These are phyloP conservation scores for Bimuria novae-zelandiae DNA, from an alignment of 2,329 filamentous ascomycete species.

Conservation along the genomic window DNA sequence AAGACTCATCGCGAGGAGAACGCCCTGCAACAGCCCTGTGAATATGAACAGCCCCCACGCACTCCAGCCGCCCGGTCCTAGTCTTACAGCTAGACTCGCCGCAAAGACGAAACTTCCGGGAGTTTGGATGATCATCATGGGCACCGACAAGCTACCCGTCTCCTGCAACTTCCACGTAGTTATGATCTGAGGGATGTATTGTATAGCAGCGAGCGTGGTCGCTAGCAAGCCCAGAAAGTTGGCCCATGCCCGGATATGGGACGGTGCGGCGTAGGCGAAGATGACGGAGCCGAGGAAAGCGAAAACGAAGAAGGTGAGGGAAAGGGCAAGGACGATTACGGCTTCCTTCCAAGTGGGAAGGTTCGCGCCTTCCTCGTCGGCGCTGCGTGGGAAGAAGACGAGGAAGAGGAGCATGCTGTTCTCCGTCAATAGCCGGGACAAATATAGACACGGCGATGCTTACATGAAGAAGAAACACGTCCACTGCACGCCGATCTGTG, in stretches of 20 bases:
- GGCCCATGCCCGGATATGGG: slow-evolving; percentile 76
- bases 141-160: slow-evolving; percentile 88
- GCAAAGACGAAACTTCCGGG: slow-evolving; percentile 92
- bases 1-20: slow-evolving; percentile 78
- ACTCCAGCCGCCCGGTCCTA: slow-evolving; percentile 88
- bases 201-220: slow-evolving; percentile 77
- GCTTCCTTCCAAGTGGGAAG: slow-evolving; percentile 74
- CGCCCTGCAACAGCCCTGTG: slow-evolving; percentile 83
- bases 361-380: slow-evolving; percentile 34
- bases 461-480: slow-evolving; percentile 90
- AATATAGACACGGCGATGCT: background rate
- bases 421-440: slow-evolving; percentile 14
- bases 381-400: slow-evolving; percentile 73
- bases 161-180: slow-evolving; percentile 86
- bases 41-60: slow-evolving; percentile 92
- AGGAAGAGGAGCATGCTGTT: slow-evolving; percentile 87
- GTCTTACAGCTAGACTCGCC: slow-evolving; percentile 75
- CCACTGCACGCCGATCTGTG: slow-evolving; percentile 91
- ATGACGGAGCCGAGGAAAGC: slow-evolving; percentile 67
- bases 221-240: slow-evolving; percentile 82
- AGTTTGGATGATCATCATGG: slow-evolving; percentile 98
- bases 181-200: slow-evolving; percentile 95
- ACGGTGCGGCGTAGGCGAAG: slow-evolving; percentile 67
- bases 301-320: slow-evolving; percentile 75
- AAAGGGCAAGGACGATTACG: slow-evolving; percentile 71